A percentile compares a stretch with the other conserved stretches of the same genome.
Conservation (phyloP, 306 rosid genomes). For the Fagus crenata region DNA sequence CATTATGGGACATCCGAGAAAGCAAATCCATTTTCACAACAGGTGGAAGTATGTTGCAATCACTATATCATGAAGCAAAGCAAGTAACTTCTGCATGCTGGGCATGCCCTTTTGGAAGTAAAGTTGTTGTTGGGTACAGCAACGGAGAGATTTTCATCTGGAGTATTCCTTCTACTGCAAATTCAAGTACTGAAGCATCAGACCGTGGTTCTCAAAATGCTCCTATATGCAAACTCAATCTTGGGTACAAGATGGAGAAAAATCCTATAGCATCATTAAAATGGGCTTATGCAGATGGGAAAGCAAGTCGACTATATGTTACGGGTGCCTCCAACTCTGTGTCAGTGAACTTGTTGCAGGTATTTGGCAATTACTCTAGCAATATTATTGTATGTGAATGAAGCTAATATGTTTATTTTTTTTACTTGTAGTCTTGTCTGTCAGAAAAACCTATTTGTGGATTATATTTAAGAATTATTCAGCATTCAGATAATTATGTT, state of each 20-base stretch:
- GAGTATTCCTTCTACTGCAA: slow-evolving; percentile 57
- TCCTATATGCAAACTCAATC: slow-evolving; percentile 71
- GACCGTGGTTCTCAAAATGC: slow-evolving; percentile 41
- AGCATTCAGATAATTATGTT: too few species aligned
- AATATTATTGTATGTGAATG: slow-evolving; percentile 5
- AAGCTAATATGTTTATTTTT: slow-evolving; percentile 8
- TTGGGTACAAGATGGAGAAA: slow-evolving; percentile 79
- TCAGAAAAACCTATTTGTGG: not conserved
- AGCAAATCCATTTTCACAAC: slow-evolving; percentile 61
- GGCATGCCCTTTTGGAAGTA: slow-evolving; percentile 83
- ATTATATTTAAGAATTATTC: not conserved
- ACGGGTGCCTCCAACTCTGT: slow-evolving; percentile 59
- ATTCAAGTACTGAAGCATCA: slow-evolving; percentile 33
- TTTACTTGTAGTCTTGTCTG: slow-evolving; percentile 4
- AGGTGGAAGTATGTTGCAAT: slow-evolving; percentile 51
- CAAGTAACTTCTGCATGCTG: slow-evolving; percentile 86
- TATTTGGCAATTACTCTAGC: slow-evolving; percentile 29
- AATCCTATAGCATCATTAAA: slow-evolving; percentile 60
- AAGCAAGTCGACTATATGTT: slow-evolving; percentile 72
- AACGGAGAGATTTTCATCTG: slow-evolving; percentile 83
- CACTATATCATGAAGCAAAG: slow-evolving; percentile 57
- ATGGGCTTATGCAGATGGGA: slow-evolving; percentile 77
- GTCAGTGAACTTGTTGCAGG: slow-evolving; percentile 66
- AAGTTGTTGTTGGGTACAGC: slow-evolving; percentile 78
- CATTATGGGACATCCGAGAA: slow-evolving; percentile 71